Evolutionary conservation across 352 stramenopile species (phyloP).

Genomic region (Phytophthora foliorum): DNA sequence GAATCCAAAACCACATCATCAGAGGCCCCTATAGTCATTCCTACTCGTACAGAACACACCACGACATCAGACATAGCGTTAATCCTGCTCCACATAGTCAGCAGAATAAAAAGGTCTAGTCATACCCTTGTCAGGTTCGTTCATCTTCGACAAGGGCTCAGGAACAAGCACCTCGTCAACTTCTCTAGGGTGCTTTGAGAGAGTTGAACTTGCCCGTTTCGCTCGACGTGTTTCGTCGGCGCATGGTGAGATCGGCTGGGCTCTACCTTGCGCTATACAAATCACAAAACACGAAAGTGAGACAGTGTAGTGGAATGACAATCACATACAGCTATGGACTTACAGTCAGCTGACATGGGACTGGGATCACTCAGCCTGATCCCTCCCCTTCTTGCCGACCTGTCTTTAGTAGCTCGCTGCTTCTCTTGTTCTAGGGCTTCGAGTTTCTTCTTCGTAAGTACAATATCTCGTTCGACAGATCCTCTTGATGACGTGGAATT

Average conservation of each 20-base stretch:
- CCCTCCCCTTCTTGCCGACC: not conserved
- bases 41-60: not conserved
- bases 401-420: not conserved
- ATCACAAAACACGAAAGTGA: conserved; percentile 5
- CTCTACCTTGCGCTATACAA: conserved; percentile 1
- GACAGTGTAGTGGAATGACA: not conserved
- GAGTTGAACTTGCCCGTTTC: not conserved
- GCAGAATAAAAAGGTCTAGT: not conserved
- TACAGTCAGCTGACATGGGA: conserved; percentile 12
- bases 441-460: conserved; percentile 25
- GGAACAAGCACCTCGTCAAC: not conserved
- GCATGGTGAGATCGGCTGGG: conserved; percentile 4
- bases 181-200: not conserved
- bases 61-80: not conserved
- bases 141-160: not conserved
- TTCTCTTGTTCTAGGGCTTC: conserved; percentile 11
- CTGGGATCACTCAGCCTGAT: not conserved
- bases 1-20: not conserved
- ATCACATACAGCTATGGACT: conserved; percentile 1
- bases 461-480: conserved; percentile 20
- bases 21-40: not conserved
- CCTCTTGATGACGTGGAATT: not conserved
- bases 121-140: not conserved
- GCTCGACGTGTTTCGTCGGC: conserved; percentile 3
- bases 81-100: not conserved